Base-by-base conservation (phyloP, 73 alveolate genomes). In the Effrenium voratum region DNA sequence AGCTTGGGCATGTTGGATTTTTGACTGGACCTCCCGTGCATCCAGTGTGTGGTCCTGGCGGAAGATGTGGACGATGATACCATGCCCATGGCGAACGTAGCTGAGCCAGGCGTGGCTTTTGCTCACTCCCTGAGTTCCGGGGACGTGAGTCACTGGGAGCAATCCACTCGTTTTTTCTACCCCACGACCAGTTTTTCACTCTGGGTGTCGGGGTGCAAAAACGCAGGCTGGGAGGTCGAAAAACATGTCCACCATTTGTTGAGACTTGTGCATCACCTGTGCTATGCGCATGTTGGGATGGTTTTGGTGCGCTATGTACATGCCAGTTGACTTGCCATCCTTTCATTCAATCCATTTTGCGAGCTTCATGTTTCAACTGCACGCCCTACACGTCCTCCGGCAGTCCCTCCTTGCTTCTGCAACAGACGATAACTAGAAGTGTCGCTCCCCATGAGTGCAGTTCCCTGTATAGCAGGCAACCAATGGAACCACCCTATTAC, bases 1-100 rank as follows among this genome's bases (percentile, higher is more conserved):
- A 24, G 68, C 30, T 28, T 24, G 30, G 5, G 49, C 76, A 13
- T 28, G 8, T 13, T 28, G 10, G 38, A 19, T 63, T 19, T 28
- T 15, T 13, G 8, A 63, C 38, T 4, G 5, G 41, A 12, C 32
- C 8, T 4, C 38, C 49, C 47, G 30, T 40, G 6, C 47, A 2
- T 16, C 52, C 47, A 90, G 97, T 75, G 88, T 40, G 97, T 90
- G 52, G 97, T 90, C 44, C 87, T 90, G 43, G 97, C 97, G 43
- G 59, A 70, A 5, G 44, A 50, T 22, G 97, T 70, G 66, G 97
- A 90, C 76, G 88, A 90, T 43, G 97, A 70, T 5, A 44, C 46
- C 30, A 70, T 44, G 1, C 88, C 87, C 28, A 90, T 90, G 97
- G 97, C 86, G 28, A 90, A 90, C 30, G 87, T 90, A 26, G 52